Conservation (phyloP, 768 basidiomycete species). For the Podaxis sp. region DNA sequence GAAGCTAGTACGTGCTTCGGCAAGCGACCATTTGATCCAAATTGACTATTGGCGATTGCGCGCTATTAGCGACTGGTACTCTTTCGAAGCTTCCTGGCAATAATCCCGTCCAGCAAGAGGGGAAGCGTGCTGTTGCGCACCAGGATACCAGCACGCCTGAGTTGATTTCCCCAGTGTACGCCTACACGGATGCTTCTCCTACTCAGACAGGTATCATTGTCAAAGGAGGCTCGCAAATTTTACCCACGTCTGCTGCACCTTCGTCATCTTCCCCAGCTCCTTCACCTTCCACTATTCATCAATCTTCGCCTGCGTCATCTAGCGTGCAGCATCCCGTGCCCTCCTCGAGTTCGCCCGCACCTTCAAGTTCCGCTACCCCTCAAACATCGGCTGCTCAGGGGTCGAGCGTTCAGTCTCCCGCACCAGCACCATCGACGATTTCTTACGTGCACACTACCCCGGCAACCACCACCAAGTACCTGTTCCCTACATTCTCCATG, state of each 20-base stretch:
- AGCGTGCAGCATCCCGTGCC: neutral
- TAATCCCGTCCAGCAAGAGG: slow-evolving; percentile 43
- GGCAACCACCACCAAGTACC: slow-evolving; percentile 7
- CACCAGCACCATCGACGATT: slow-evolving; percentile 1
- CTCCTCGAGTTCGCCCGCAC: neutral
- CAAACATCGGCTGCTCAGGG: neutral
- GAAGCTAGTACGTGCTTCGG: slow-evolving; percentile 34
- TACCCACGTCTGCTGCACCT: slow-evolving; percentile 9
- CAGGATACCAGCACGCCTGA: slow-evolving; percentile 32
- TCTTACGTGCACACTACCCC: slow-evolving; percentile 6
- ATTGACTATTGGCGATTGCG: neutral
- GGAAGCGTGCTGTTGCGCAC: slow-evolving; percentile 27
- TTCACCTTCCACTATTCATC: neutral
- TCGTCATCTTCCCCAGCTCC: neutral
- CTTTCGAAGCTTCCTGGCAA: slow-evolving; percentile 46
- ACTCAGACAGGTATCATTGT: slow-evolving; percentile 30
- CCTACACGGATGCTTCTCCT: slow-evolving; percentile 38
- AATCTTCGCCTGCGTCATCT: neutral
- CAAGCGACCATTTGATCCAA: neutral
- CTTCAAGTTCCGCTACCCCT: neutral
- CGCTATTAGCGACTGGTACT: slow-evolving; percentile 38
- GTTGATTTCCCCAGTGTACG: slow-evolving; percentile 39
- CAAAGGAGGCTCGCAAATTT: slow-evolving; percentile 3
- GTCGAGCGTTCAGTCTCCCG: neutral
- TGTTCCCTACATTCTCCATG: slow-evolving; percentile 11